Conservation (phyloP, 192 early-diverging fungal genomes). For the Backusella mclennaniae region DNA sequence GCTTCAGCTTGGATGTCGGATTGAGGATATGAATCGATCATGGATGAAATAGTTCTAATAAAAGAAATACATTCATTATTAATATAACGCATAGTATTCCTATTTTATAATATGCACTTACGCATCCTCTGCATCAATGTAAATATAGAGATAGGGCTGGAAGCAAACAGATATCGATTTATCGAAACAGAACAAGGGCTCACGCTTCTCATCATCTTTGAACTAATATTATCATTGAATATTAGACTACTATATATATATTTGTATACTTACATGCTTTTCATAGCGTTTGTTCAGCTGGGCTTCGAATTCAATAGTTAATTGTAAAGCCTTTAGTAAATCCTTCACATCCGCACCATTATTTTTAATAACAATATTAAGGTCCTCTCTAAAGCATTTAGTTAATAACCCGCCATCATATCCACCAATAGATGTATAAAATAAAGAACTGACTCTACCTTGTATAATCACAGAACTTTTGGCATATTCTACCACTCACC, state of each 20-base stretch:
- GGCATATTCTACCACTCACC: conserved; percentile 64
- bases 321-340: conserved; percentile 73
- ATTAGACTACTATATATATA: neutral
- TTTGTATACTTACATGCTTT: conserved; percentile 39
- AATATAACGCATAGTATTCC: neutral
- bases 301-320: conserved; percentile 88
- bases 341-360: conserved; percentile 56
- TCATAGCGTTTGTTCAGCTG: conserved; percentile 78
- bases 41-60: conserved; percentile 56
- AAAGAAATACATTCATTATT: neutral
- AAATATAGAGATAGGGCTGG: conserved; percentile 86
- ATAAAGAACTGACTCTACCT: conserved; percentile 44
- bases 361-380: conserved; percentile 58
- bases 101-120: conserved; percentile 31
- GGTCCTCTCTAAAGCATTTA: conserved; percentile 52
- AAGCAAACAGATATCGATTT: conserved; percentile 81
- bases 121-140: conserved; percentile 84
- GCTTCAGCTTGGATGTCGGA: conserved; percentile 40
- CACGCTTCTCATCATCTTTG: conserved; percentile 20
- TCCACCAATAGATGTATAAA: neutral
- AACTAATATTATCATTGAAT: neutral
- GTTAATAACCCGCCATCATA: neutral
- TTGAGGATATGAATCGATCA: conserved; percentile 54
- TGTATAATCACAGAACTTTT: conserved; percentile 83
- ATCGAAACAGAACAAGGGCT: conserved; percentile 54